A percentile compares a stretch with the other conserved stretches of the same genome.
phyloP scores from a whole-genome alignment of 257 asterid genomes.

The Plantago major region DNA sequence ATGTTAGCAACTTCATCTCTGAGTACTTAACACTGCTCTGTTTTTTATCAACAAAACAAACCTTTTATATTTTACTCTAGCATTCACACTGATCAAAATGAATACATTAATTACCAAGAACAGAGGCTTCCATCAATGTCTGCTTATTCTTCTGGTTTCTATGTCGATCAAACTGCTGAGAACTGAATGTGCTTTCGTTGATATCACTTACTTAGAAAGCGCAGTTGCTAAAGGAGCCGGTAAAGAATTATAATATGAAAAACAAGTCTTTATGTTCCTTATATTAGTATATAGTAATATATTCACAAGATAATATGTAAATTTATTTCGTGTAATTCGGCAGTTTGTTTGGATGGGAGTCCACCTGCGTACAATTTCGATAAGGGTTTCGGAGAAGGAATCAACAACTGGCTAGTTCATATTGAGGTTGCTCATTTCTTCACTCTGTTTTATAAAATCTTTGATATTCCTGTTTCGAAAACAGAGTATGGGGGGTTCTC shows the following conservation, averaged over 20 bases:
- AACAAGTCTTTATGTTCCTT: not conserved
- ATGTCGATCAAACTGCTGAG: slow-evolving; percentile 15
- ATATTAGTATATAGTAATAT: not conserved
- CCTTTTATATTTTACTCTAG: no score
- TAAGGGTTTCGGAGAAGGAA: slow-evolving; percentile 51
- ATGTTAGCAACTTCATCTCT: no score
- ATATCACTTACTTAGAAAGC: slow-evolving; percentile 40
- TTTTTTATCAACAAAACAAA: no score
- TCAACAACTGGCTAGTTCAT: slow-evolving; percentile 59
- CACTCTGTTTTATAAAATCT: no score
- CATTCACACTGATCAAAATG: slow-evolving; percentile 5
- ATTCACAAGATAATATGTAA: no score
- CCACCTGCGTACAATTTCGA: slow-evolving; percentile 72
- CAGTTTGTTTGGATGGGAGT: slow-evolving; percentile 82
- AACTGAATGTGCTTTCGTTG: slow-evolving; percentile 34
- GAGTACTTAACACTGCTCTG: no score
- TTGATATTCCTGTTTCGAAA: no score
- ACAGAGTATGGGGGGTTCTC: no score
- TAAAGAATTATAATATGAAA: slow-evolving; percentile 15
- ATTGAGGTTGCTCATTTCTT: no score
- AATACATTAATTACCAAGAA: slow-evolving; percentile 29
- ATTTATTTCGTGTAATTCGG: not conserved
- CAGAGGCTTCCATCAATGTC: slow-evolving; percentile 27
- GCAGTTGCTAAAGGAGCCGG: slow-evolving; percentile 77
- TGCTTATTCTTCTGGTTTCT: slow-evolving; percentile 25